Evolutionary conservation across 2,329 filamentous ascomycete genomes (phyloP), one percentile per base, ranked within the genome.

Genomic region (Coniochaeta sp.): DNA sequence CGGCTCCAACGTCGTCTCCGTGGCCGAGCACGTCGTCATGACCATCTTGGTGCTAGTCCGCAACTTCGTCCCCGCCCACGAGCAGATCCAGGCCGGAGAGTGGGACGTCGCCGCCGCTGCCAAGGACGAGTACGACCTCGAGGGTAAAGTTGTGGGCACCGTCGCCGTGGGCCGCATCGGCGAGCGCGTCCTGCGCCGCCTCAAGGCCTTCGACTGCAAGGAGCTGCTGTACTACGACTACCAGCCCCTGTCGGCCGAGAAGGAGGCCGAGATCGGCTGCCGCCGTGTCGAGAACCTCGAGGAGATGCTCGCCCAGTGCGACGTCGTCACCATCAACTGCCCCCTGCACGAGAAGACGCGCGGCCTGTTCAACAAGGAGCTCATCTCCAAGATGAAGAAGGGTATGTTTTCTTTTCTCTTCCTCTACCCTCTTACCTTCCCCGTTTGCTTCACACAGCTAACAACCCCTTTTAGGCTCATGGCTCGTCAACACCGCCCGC

Each of bases 201-300:
- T 99, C 65, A 95, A 95, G 85, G 78, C 91, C 60, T 99, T 99
- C 68, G 92, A 96, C 80, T 99, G 94, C 89, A 96, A 96, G 86
- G 92, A 97, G 81, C 83, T 99, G 49, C 83, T 97, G 58, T 99
- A 99, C 88, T 97, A 89, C 71, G 94, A 99, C 78, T 99, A 99
- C 87, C 94, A 99, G 82, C 91, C 92, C 50, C 81, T 99, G 59
- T 79, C 75, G 55, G 67, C 89, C 55, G 91, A 96, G 78, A 79
- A 84, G 64, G 91, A 97, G 83, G 84, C 87, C 74, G 92, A 96
- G 79, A 97, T 97, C 74, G 92, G 92, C 71, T 91, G 86, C 82
- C 83, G 90, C 65, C 85, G 94, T 56, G 91, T 97, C 55, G 87
- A 92, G 48, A 81, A 70, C 65, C 85, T 99, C 65, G 91, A 96